Evolutionary conservation across 2,329 filamentous ascomycete genomes (phyloP), one percentile per base, ranked within the genome.

Genomic region (Aspergillus fischeri): DNA sequence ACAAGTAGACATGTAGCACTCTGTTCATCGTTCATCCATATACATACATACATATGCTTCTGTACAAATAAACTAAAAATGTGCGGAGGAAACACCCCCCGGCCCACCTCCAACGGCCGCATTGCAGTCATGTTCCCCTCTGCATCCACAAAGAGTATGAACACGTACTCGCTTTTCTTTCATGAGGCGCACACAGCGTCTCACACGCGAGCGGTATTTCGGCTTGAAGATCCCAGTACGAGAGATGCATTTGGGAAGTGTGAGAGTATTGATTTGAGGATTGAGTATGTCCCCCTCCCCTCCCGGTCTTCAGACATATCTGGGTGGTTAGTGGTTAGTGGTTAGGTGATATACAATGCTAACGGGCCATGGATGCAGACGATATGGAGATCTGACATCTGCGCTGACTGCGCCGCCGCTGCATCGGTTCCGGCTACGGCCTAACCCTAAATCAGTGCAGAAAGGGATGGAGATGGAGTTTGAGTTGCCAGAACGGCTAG

Each of bases 11-110:
- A 17, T 14, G 32, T 35, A 35, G 32, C 32, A 17, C 11, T 6
- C 4, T 14, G 4, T 14, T 17, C 11, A 3, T 35, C 10, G 5
- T 5, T 35, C 14, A 6, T 17, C 11, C 4, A 14, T 35, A 32
- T 14, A 32, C 29, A 32, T 14, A 32, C 4, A 32, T 29, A 29
- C 28, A 35, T 35, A 14, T 35, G 3, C 29, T 14, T 32, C 4
- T 35, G 32, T 35, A 35, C 32, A 35, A 32, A 25, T 47, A 50
- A 62, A 55, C 58, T 28, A 42, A 80, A 64, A 81, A 86, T 78
- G 21, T 85, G 84, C 4, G 77, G 71, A 0, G 77, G 71, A 0
- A 47, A 14, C 14, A 81, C 80, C 9, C 66, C 70, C 51, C 86
- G 68, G 24, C 81, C 65, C 14, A 81, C 81, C 27, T 78, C 65